Evolutionary conservation across 2,329 filamentous ascomycete genomes (phyloP).

Genomic region (Ophioceras dolichostomum): DNA sequence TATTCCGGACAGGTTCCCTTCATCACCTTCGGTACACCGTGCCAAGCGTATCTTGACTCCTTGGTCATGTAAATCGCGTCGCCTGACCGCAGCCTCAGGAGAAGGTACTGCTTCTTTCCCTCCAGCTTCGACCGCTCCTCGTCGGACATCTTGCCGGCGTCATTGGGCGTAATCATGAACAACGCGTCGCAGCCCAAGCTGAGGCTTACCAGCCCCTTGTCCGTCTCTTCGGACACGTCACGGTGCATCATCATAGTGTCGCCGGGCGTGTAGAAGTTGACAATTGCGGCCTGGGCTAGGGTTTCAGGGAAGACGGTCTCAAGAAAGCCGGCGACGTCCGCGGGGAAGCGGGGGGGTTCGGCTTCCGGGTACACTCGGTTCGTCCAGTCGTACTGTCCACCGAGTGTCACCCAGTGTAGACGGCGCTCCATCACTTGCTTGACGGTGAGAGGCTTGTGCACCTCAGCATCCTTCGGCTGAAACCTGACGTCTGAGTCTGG

Average conservation of each 20-base stretch:
- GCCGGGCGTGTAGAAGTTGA: slow-evolving; percentile 84
- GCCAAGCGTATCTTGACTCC: slow-evolving; percentile 79
- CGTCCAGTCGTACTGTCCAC: slow-evolving; percentile 96
- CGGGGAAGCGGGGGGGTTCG: slow-evolving; percentile 59
- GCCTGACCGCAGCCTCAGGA: slow-evolving; percentile 64
- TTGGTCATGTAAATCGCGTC: slow-evolving; percentile 86
- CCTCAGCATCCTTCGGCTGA: slow-evolving; percentile 52
- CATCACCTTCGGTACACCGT: slow-evolving; percentile 83
- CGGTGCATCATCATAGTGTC: slow-evolving; percentile 89
- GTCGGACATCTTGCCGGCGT: slow-evolving; percentile 17
- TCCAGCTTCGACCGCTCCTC: slow-evolving; percentile 11
- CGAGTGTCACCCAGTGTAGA: slow-evolving; percentile 87
- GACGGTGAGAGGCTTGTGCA: slow-evolving; percentile 66
- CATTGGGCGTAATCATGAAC: slow-evolving; percentile 68
- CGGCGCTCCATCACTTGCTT: slow-evolving; percentile 64
- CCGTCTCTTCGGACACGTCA: slow-evolving; percentile 79
- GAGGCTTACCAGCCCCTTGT: slow-evolving; percentile 69
- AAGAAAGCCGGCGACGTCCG: slow-evolving; percentile 58
- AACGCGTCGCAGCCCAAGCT: slow-evolving; percentile 84
- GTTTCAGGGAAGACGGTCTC: slow-evolving; percentile 64
- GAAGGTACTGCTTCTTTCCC: slow-evolving; percentile 33
- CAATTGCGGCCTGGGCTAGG: slow-evolving; percentile 75
- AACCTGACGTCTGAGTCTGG: slow-evolving; percentile 37
- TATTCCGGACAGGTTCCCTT: slow-evolving; percentile 65
- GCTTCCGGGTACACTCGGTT: slow-evolving; percentile 61